phyloP scores from a whole-genome alignment of 148 eudicot genomes.

The Cornus kousa region DNA sequence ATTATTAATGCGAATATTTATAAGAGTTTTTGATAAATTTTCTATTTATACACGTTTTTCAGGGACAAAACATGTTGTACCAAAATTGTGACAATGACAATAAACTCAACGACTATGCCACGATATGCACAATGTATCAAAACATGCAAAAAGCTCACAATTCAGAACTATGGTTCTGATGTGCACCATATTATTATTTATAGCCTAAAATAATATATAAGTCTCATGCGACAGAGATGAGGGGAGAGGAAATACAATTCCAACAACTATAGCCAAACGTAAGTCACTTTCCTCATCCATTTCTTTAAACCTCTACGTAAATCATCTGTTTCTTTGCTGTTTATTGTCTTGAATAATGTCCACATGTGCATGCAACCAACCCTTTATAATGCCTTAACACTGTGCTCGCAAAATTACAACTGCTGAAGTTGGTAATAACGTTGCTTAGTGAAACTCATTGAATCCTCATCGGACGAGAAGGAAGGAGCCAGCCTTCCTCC shows the following conservation, averaged over 20 bases:
- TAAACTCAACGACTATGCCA: background rate
- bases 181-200: background rate
- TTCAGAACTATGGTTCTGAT: background rate
- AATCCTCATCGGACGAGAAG: too few relatives aligned
- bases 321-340: background rate
- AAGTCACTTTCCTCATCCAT: background rate
- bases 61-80: background rate
- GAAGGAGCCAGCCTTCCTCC: background rate
- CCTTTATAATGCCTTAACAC: slow-evolving; percentile 6
- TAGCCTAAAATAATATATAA: background rate
- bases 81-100: background rate
- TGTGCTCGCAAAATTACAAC: background rate
- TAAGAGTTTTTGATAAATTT: background rate
- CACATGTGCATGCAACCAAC: slow-evolving; percentile 9
- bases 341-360: slow-evolving; percentile 6
- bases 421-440: background rate
- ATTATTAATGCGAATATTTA: background rate
- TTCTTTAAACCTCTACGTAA: background rate
- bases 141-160: background rate
- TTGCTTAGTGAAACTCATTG: background rate
- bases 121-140: background rate
- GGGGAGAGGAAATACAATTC: background rate
- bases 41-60: background rate
- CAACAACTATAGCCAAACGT: background rate
- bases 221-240: background rate